Evolutionary conservation across 441 rosid genomes (phyloP).

Genomic region (Eutrema salsugineum): DNA sequence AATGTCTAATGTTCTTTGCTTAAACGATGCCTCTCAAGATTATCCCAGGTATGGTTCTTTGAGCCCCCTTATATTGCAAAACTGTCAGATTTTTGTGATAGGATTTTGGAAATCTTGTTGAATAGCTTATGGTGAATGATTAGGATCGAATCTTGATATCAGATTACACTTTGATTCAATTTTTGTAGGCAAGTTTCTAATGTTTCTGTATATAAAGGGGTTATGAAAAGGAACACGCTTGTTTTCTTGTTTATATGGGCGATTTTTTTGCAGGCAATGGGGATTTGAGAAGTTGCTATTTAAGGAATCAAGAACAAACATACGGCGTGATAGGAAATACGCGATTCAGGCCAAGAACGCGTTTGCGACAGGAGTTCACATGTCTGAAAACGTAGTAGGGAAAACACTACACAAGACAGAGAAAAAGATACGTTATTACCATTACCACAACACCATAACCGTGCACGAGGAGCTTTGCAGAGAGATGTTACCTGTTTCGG

Average conservation of each 20-base stretch:
- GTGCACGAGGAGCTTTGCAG: conserved; percentile 61
- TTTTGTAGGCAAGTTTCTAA: background rate
- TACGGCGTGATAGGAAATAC: conserved; percentile 73
- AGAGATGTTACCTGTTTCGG: conserved; percentile 46
- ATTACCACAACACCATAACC: conserved; percentile 69
- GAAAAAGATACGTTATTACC: conserved; percentile 64
- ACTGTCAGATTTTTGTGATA: background rate
- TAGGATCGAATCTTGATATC: background rate
- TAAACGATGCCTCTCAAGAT: conserved; percentile 47
- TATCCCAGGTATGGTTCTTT: conserved; percentile 38
- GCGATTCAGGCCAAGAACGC: conserved; percentile 86
- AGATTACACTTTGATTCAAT: background rate
- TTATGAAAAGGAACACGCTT: background rate
- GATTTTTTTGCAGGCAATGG: conserved; percentile 66
- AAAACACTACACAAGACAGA: conserved; percentile 74
- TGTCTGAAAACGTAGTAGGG: conserved; percentile 79
- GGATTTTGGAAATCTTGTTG: background rate
- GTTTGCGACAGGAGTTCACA: conserved; percentile 78
- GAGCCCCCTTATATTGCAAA: no score
- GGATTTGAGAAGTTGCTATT: conserved; percentile 80
- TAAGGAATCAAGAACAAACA: conserved; percentile 58
- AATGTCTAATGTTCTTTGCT: conserved; percentile 70
- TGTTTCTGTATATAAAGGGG: background rate
- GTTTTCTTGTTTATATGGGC: background rate
- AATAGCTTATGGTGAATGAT: background rate